These are phyloP conservation scores for Xylariomycetidae sp. DNA, from an alignment of 2,329 filamentous ascomycete genomes.

Conservation along the genomic window DNA sequence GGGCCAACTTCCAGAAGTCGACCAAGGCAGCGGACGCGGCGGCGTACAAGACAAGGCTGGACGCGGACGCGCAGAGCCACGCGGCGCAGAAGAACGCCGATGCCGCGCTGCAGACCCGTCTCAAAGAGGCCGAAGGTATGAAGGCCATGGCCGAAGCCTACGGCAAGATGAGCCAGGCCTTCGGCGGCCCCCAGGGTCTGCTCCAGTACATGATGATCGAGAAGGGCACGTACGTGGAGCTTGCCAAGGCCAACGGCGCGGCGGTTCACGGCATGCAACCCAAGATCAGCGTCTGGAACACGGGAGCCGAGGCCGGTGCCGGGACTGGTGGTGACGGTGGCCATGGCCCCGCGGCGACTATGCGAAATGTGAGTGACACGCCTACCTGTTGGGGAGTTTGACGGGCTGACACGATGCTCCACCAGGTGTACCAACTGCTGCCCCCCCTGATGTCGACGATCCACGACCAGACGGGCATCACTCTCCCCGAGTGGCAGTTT, in stretches of 20 bases:
- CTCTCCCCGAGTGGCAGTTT: conserved; percentile 71
- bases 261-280: conserved; percentile 74
- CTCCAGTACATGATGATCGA: conserved; percentile 86
- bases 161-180: conserved; percentile 60
- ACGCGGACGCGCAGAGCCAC: conserved; percentile 34
- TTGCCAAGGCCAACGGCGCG: conserved; percentile 71
- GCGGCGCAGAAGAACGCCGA: conserved; percentile 44
- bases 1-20: conserved; percentile 44
- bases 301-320: conserved; percentile 47
- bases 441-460: conserved; percentile 80
- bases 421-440: conserved; percentile 69
- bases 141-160: conserved; percentile 77
- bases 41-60: conserved; percentile 40
- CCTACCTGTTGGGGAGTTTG: not conserved
- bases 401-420: conserved; percentile 6
- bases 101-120: conserved; percentile 48
- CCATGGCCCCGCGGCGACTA: conserved; percentile 54
- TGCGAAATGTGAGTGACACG: conserved; percentile 52
- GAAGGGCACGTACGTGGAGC: conserved; percentile 68
- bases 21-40: conserved; percentile 43
- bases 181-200: conserved; percentile 72
- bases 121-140: conserved; percentile 73
- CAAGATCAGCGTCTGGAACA: conserved; percentile 91
- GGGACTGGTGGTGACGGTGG: conserved; percentile 32
- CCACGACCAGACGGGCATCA: conserved; percentile 81